phyloP scores from a whole-genome alignment of 176 grass and related monocot genomes.

The Carex myosuroides region DNA sequence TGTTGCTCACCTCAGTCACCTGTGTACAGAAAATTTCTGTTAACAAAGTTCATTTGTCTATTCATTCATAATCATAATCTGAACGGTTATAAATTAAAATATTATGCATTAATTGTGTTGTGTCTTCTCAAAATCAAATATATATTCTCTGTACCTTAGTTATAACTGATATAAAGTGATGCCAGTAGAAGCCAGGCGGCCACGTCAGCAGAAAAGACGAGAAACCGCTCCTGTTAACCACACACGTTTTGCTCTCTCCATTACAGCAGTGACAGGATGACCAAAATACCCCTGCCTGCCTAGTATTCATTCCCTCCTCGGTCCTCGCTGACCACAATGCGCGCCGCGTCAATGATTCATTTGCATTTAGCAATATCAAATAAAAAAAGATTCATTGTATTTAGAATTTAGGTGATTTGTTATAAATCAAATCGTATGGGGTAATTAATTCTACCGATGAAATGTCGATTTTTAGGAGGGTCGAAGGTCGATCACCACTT shows the following conservation, averaged over 20 bases:
- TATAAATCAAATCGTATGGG: not conserved
- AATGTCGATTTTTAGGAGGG: not conserved
- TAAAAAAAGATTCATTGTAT: not conserved
- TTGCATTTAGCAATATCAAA: not conserved
- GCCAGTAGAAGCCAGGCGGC: no score
- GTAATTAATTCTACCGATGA: not conserved
- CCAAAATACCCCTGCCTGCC: not conserved
- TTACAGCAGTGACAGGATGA: not conserved
- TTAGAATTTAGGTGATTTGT: not conserved
- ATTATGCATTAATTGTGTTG: no score
- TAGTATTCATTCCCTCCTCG: not conserved
- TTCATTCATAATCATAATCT: no score
- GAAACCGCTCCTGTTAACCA: not conserved
- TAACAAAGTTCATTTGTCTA: no score
- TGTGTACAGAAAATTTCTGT: no score
- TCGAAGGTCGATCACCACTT: not conserved
- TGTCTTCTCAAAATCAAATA: no score
- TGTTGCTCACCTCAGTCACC: no score
- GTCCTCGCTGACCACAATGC: not conserved
- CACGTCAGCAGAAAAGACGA: constrained; percentile 9
- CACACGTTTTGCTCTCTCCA: not conserved
- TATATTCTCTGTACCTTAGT: no score
- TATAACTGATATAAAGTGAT: no score
- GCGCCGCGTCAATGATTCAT: not conserved
- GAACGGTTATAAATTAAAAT: no score